Percentiles rank a stretch among this genome's conserved stretches.
Evolutionary conservation across 2,329 filamentous ascomycete species (phyloP).

Genomic region (Clonostachys solani): DNA sequence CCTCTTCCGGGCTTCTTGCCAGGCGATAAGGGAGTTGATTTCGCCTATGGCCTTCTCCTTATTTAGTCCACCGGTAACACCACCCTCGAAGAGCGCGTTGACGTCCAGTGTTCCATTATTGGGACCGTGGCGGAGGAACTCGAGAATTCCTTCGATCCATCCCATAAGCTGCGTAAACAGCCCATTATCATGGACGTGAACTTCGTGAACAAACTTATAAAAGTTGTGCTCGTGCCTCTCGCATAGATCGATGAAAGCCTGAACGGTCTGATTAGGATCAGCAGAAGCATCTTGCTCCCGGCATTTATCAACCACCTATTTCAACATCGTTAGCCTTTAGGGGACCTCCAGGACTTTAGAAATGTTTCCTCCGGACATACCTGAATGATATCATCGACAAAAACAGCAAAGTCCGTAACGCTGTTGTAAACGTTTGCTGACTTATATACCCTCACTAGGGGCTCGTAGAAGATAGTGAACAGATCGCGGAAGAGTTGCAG

Average conservation of each 20-base stretch:
- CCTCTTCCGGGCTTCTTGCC: slow-evolving; percentile 94
- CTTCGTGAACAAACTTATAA: slow-evolving; percentile 98
- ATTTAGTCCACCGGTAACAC: slow-evolving; percentile 66
- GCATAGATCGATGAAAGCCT: slow-evolving; percentile 96
- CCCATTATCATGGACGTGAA: slow-evolving; percentile 94
- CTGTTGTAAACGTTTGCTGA: slow-evolving; percentile 97
- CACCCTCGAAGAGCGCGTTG: slow-evolving; percentile 86
- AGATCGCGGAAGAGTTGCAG: slow-evolving; percentile 93
- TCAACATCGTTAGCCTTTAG: neutral
- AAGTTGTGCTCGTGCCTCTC: slow-evolving; percentile 93
- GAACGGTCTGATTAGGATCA: slow-evolving; percentile 96
- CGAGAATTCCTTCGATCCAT: slow-evolving; percentile 93
- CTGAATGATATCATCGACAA: slow-evolving; percentile 88
- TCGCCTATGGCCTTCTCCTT: slow-evolving; percentile 70
- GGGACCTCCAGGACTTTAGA: neutral
- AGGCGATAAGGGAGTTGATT: slow-evolving; percentile 81
- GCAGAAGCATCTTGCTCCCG: slow-evolving; percentile 78
- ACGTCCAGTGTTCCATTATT: slow-evolving; percentile 85
- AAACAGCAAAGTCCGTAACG: slow-evolving; percentile 92
- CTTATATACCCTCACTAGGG: slow-evolving; percentile 94
- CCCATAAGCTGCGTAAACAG: slow-evolving; percentile 95
- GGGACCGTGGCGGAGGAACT: slow-evolving; percentile 86
- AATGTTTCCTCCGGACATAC: slow-evolving; percentile 35
- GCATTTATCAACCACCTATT: slow-evolving; percentile 59
- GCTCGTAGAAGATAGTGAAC: slow-evolving; percentile 98